These are phyloP conservation scores for Russula sp. DNA, from an alignment of 768 basidiomycete genomes.

Conservation along the genomic window DNA sequence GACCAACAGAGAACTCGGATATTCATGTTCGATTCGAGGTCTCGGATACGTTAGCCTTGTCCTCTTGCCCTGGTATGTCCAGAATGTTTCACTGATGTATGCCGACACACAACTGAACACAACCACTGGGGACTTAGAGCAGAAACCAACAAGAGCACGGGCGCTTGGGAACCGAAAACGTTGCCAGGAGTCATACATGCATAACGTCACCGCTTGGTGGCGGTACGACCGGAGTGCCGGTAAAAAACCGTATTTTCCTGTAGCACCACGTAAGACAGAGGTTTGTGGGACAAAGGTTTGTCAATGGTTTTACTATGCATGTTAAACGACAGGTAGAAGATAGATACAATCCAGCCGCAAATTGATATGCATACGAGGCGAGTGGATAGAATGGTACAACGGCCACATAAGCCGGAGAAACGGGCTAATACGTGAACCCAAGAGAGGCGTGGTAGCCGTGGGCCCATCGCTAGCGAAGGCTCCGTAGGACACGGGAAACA, in stretches of 20 bases:
- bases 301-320: constrained; percentile 9
- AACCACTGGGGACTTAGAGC: too few species aligned
- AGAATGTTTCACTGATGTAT: neutral
- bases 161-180: neutral
- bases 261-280: neutral
- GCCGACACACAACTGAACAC: too few species aligned
- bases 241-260: neutral
- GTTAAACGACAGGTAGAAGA: neutral
- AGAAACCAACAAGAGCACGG: too few species aligned
- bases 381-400: constrained; percentile 21
- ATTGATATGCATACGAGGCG: constrained; percentile 12
- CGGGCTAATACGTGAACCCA: constrained; percentile 1
- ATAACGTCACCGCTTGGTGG: neutral
- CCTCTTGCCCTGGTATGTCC: too few species aligned
- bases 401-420: constrained; percentile 6
- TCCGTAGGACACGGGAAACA: constrained; percentile 9
- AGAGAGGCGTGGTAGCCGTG: neutral
- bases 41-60: too few species aligned
- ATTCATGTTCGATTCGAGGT: too few species aligned
- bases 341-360: constrained; percentile 22
- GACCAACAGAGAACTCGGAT: too few species aligned
- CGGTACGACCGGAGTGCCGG: neutral
- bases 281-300: neutral
- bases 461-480: constrained; percentile 10
- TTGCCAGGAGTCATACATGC: neutral